phyloP scores from a whole-genome alignment of 371 early-diverging fungal genomes.

The Mortierella sp. region DNA sequence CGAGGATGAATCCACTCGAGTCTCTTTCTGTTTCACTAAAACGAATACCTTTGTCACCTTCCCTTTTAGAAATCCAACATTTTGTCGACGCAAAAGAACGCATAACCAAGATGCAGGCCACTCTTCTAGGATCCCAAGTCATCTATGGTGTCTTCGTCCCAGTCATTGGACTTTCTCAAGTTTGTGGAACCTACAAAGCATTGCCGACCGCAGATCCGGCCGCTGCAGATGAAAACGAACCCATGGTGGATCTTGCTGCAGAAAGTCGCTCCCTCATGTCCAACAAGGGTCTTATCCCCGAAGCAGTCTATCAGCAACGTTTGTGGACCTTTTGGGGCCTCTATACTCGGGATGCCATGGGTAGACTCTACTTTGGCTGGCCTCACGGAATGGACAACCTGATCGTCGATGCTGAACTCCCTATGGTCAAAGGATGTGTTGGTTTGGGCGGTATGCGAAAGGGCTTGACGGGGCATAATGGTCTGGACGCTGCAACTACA shows the following conservation, averaged over 20 bases:
- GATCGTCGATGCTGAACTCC: constrained; percentile 25
- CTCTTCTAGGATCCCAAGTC: constrained; percentile 29
- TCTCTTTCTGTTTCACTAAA: not conserved
- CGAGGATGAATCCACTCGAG: not conserved
- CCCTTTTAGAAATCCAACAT: constrained; percentile 24
- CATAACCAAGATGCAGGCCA: constrained; percentile 25
- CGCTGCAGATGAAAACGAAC: not conserved
- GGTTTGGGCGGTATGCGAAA: constrained; percentile 33
- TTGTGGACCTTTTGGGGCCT: constrained; percentile 42
- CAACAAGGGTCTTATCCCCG: constrained; percentile 30
- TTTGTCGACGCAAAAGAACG: constrained; percentile 29
- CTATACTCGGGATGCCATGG: constrained; percentile 34
- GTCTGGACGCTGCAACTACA: constrained; percentile 8
- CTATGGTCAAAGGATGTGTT: constrained; percentile 31
- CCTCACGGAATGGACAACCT: constrained; percentile 32
- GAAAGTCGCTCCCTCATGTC: constrained; percentile 17
- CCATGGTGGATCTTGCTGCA: constrained; percentile 14
- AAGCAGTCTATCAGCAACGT: constrained; percentile 44
- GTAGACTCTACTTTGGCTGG: constrained; percentile 47
- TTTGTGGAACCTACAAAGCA: constrained; percentile 19
- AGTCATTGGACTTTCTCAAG: constrained; percentile 14
- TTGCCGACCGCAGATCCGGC: not conserved
- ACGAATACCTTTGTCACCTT: too few species aligned
- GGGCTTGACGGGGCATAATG: constrained; percentile 3
- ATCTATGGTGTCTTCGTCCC: constrained; percentile 35